These are phyloP conservation scores for Barnettozyma vustinii DNA, from an alignment of 805 yeast genomes.

Conservation along the genomic window DNA sequence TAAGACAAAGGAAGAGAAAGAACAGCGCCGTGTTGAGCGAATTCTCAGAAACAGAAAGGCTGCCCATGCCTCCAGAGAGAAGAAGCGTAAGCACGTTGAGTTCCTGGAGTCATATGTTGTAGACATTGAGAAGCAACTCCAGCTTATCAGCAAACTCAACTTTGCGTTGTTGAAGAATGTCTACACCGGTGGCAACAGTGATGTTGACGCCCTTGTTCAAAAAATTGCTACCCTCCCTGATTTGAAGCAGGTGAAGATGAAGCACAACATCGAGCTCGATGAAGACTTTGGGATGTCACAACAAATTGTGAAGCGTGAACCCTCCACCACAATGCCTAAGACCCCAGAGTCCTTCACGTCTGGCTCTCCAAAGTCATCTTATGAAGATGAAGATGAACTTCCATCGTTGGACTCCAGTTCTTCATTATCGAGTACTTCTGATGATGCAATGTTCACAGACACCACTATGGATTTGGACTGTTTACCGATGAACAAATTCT, in stretches of 20 bases:
- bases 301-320: neutral
- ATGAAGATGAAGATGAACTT: slow-evolving; percentile 10
- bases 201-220: slow-evolving; percentile 14
- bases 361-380: slow-evolving; percentile 14
- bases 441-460: slow-evolving; percentile 9
- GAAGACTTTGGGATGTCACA: neutral
- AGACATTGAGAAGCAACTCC: slow-evolving; percentile 23
- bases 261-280: slow-evolving; percentile 17
- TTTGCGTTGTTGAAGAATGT: slow-evolving; percentile 8
- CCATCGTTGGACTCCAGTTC: slow-evolving; percentile 16
- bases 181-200: slow-evolving; percentile 18
- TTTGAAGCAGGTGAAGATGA: slow-evolving; percentile 16
- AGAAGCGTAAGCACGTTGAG: slow-evolving; percentile 90
- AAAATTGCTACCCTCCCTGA: slow-evolving; percentile 20
- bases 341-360: slow-evolving; percentile 23
- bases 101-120: slow-evolving; percentile 49
- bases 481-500: slow-evolving; percentile 20
- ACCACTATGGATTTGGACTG: slow-evolving; percentile 10
- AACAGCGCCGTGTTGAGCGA: slow-evolving; percentile 90
- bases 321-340: slow-evolving; percentile 15
- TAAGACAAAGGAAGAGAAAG: slow-evolving; percentile 93
- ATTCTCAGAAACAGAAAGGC: slow-evolving; percentile 92
- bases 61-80: slow-evolving; percentile 95
- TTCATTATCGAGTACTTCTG: slow-evolving; percentile 9
- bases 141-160: slow-evolving; percentile 15